Evolutionary conservation across 306 rosid genomes (phyloP).

Genomic region (Sesbania bispinosa): DNA sequence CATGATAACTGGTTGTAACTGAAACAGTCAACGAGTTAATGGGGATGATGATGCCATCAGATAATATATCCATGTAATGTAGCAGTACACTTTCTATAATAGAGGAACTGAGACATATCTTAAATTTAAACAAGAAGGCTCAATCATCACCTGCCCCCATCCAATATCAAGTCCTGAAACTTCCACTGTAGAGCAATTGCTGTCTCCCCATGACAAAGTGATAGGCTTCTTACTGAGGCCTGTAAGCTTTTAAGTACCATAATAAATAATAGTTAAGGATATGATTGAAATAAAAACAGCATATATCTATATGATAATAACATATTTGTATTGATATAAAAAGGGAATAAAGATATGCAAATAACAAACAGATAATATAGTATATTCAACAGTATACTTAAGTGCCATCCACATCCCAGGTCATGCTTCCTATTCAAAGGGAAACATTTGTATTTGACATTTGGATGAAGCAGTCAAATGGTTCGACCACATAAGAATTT

Average conservation of each 20-base stretch:
- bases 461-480: neutral
- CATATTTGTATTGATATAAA: neutral
- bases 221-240: conserved; percentile 57
- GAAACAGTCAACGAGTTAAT: conserved; percentile 11
- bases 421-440: conserved; percentile 7
- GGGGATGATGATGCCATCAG: neutral
- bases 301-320: neutral
- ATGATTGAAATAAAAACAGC: neutral
- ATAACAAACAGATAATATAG: neutral
- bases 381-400: neutral
- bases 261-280: conserved; percentile 32
- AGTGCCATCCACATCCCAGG: neutral
- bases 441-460: neutral
- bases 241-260: conserved; percentile 62
- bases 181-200: conserved; percentile 69
- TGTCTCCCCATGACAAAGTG: conserved; percentile 62
- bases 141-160: conserved; percentile 88
- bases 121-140: conserved; percentile 13
- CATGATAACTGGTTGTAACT: neutral
- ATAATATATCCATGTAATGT: neutral
- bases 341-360: neutral
- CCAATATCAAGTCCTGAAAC: conserved; percentile 95
- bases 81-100: neutral
- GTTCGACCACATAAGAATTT: neutral
- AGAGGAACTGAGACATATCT: conserved; percentile 22